Evolutionary conservation across 1,284 basidiomycete species (phyloP), one percentile per base, ranked within the genome.

Genomic region (Tausonia pullulans): DNA sequence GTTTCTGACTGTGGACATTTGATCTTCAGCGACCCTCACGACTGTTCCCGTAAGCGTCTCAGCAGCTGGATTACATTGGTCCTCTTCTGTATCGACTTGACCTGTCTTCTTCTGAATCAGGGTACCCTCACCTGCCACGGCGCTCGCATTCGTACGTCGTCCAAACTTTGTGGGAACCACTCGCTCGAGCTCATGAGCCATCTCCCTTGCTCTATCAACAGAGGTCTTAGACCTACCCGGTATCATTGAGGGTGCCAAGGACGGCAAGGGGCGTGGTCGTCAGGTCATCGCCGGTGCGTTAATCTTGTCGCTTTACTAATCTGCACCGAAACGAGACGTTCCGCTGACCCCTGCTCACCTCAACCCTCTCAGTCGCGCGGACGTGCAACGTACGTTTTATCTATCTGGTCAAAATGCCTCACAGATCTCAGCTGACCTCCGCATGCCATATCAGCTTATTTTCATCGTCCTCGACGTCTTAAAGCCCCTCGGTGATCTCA

Each of bases 201-300:
- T 27, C 27, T 27, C 27, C 27, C 27, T 27, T 27, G 10, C 27
- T 55, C 14, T 16, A 8, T 8, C 10, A 55, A 40, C n/a, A 16
- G 14, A 55, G n/a, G 39, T 55, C 27, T 11, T 50, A 10, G n/a
- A 27, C 27, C 27, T 27, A 90, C 88, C 91, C 68, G 95, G 95
- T 82, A 98, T 98, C 69, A 98, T 98, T 69, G 96, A 98, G 77
- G 96, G 96, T 71, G 96, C 96, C 46, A 95, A 95, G 27, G 96
- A 99, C 73, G 95, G 95, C 69, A 87, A 93, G 77, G 96, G 96
- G 79, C 82, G 96, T 81, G 96, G 96, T 82, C 85, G 90, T 71
- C 96, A 99, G 83, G 95, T 84, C 67, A 83, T 84, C 74, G 93
- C 94, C 61, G 88, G 88, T 90, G 80, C 68, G 84, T 69, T 44